These are phyloP conservation scores for Rutstroemia sydowiana DNA, from an alignment of 2,329 filamentous ascomycete genomes.

Conservation along the genomic window DNA sequence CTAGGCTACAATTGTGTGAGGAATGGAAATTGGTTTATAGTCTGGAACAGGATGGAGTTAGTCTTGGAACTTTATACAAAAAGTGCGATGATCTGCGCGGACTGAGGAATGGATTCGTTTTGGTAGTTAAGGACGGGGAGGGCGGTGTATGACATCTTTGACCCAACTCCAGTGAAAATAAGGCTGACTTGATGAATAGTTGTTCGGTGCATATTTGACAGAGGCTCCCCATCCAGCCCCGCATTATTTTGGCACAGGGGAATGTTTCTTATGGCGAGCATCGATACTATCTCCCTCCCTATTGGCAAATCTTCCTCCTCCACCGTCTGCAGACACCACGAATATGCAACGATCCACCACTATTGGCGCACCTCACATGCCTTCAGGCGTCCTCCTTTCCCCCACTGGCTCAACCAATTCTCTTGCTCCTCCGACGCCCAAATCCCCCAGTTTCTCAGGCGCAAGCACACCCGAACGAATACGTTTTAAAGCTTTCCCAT, in stretches of 20 bases:
- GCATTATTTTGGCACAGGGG: constrained; percentile 91
- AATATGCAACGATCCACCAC: constrained; percentile 56
- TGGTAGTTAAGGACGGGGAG: constrained; percentile 73
- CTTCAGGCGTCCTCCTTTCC: constrained; percentile 13
- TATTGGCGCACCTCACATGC: constrained; percentile 28
- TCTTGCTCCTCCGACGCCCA: constrained; percentile 24
- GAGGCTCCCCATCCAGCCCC: constrained; percentile 74
- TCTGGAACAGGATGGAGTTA: constrained; percentile 85
- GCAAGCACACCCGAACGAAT: constrained; percentile 63
- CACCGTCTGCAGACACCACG: constrained; percentile 60
- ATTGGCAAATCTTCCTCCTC: constrained; percentile 48
- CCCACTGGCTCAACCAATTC: constrained; percentile 15
- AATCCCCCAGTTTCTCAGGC: constrained; percentile 18
- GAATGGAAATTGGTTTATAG: constrained; percentile 84
- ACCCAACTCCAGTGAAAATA: background rate
- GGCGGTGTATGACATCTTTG: constrained; percentile 54
- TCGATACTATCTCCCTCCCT: constrained; percentile 51
- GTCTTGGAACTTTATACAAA: constrained; percentile 77
- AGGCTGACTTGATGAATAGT: constrained; percentile 34
- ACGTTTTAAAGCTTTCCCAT: constrained; percentile 95
- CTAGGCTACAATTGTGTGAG: constrained; percentile 79
- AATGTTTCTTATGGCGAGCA: constrained; percentile 88
- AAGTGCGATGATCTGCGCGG: constrained; percentile 61
- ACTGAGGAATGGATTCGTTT: constrained; percentile 75
- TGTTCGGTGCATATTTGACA: constrained; percentile 91